These are phyloP conservation scores for Cryptosporidium ryanae DNA, from an alignment of 169 alveolate genomes.

Conservation along the genomic window DNA sequence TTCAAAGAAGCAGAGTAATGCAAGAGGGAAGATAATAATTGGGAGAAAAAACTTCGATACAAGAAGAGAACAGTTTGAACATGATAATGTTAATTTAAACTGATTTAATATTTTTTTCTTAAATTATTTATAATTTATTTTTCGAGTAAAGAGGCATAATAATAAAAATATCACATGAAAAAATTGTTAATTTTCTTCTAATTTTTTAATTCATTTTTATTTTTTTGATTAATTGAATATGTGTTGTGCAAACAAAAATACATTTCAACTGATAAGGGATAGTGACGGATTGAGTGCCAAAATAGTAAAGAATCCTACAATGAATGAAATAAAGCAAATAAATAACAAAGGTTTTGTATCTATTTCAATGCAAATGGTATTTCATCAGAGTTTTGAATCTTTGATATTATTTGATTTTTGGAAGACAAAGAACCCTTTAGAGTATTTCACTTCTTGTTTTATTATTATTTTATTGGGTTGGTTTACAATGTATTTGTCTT, in stretches of 20 bases:
- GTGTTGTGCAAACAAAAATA: slow-evolving; percentile 46
- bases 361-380: slow-evolving; percentile 59
- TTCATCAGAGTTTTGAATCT: slow-evolving; percentile 59
- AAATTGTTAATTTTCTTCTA: background rate
- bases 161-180: background rate
- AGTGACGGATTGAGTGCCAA: background rate
- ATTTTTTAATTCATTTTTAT: background rate
- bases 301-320: slow-evolving; percentile 17
- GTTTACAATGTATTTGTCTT: slow-evolving; percentile 39
- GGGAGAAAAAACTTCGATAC: slow-evolving; percentile 53
- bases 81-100: slow-evolving; percentile 10
- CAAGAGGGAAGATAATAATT: slow-evolving; percentile 19
- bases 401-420: slow-evolving; percentile 55
- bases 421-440: slow-evolving; percentile 35
- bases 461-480: slow-evolving; percentile 44
- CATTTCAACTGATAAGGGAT: background rate
- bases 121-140: background rate
- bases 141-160: slow-evolving; percentile 20
- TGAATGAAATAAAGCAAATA: slow-evolving; percentile 20
- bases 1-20: background rate
- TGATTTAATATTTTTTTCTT: slow-evolving; percentile 3
- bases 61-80: slow-evolving; percentile 56
- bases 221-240: slow-evolving; percentile 7
- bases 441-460: slow-evolving; percentile 38
- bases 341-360: slow-evolving; percentile 25